Evolutionary conservation across 1,139 yeast species (phyloP).

Genomic region (Pichia kudriavzevii): DNA sequence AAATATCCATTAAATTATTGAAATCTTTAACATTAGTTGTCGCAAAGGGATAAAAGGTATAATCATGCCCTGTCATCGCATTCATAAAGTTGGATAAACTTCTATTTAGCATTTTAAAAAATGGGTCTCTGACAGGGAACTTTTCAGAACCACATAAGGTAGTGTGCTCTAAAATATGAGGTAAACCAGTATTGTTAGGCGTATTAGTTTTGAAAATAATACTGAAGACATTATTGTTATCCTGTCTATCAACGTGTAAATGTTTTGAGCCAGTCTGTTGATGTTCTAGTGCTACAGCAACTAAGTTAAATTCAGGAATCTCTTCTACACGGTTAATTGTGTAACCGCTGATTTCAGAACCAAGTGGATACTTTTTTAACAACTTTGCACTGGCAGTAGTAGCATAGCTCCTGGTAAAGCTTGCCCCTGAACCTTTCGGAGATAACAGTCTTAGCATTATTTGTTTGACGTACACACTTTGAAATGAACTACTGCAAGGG

Average conservation of each 20-base stretch:
- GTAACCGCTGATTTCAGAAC: slow-evolving; percentile 57
- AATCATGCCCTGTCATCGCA: slow-evolving; percentile 97
- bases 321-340: slow-evolving; percentile 53
- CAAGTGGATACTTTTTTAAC: slow-evolving; percentile 50
- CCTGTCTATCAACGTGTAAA: slow-evolving; percentile 76
- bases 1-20: slow-evolving; percentile 77
- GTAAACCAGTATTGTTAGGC: slow-evolving; percentile 88
- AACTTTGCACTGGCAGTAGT: slow-evolving; percentile 20
- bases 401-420: slow-evolving; percentile 13
- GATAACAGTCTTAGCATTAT: slow-evolving; percentile 10
- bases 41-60: slow-evolving; percentile 92
- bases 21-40: slow-evolving; percentile 83
- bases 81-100: slow-evolving; percentile 91
- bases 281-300: slow-evolving; percentile 71
- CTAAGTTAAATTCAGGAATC: slow-evolving; percentile 75
- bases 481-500: no score
- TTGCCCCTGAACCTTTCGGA: not conserved
- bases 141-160: slow-evolving; percentile 88
- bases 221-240: slow-evolving; percentile 79
- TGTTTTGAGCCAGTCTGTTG: slow-evolving; percentile 68
- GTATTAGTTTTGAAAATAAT: slow-evolving; percentile 92
- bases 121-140: slow-evolving; percentile 94
- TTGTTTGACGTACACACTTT: no score
- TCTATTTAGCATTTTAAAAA: slow-evolving; percentile 91
- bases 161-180: slow-evolving; percentile 93